A percentile compares a stretch with the other conserved stretches of the same genome.
phyloP scores from a whole-genome alignment of 2,329 filamentous ascomycete species.

The Verticillium tricorpus region DNA sequence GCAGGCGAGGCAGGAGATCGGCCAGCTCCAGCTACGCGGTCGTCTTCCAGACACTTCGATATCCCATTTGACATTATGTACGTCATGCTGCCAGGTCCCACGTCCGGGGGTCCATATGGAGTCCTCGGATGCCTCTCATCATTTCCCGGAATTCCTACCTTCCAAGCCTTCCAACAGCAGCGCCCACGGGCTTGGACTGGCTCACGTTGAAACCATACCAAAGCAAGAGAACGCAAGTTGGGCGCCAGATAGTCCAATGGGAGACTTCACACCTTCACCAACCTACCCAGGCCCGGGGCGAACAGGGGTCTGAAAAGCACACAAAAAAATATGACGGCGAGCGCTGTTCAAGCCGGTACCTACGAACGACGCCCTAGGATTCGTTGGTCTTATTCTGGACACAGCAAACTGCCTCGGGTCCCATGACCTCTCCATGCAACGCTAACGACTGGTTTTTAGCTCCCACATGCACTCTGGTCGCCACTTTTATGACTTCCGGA shows the following conservation, averaged over 20 bases:
- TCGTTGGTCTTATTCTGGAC: slow-evolving; percentile 12
- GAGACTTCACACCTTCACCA: neutral
- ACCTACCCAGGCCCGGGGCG: neutral
- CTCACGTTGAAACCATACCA: neutral
- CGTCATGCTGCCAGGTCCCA: neutral
- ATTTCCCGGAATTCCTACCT: neutral
- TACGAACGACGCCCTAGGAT: slow-evolving; percentile 8
- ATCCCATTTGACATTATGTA: neutral
- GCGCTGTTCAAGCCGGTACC: slow-evolving; percentile 8
- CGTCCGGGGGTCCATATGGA: neutral
- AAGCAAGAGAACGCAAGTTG: neutral
- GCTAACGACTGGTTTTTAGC: slow-evolving; percentile 14
- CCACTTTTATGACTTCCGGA: slow-evolving; percentile 2
- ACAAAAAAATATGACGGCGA: neutral
- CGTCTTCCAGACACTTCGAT: neutral
- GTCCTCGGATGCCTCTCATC: neutral
- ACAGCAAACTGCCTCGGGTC: slow-evolving; percentile 11
- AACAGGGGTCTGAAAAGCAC: neutral
- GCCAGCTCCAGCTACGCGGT: neutral
- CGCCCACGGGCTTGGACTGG: neutral
- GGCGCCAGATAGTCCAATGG: slow-evolving; percentile 4
- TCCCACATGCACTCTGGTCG: slow-evolving; percentile 11
- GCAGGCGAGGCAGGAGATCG: neutral
- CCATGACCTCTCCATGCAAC: slow-evolving; percentile 15
- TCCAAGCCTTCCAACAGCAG: too few relatives aligned